Evolutionary conservation across 2,329 filamentous ascomycete genomes (phyloP).

Genomic region (Ambrosiella cleistominuta): DNA sequence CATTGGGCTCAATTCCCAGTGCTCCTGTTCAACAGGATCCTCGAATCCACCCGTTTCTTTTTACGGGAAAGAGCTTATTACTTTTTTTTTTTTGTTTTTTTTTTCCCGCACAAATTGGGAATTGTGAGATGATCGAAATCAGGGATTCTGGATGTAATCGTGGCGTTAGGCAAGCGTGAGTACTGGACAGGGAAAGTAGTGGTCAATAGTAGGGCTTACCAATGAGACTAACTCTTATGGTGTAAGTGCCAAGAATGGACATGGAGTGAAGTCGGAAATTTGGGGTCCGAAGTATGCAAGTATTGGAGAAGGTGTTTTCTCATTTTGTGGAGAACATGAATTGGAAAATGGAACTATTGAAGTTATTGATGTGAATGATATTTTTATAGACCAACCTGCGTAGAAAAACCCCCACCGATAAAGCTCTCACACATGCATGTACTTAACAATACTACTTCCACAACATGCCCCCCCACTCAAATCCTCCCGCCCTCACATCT

Average conservation of each 20-base stretch:
- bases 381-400: not conserved
- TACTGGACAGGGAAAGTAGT: not conserved
- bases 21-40: conserved; percentile 11
- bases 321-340: not conserved
- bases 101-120: not conserved
- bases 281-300: not conserved
- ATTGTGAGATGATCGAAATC: not conserved
- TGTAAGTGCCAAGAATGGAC: not conserved
- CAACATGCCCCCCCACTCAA: not conserved
- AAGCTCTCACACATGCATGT: not conserved
- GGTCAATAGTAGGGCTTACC: not conserved
- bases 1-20: conserved; percentile 16
- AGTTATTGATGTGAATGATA: not conserved
- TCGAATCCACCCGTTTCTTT: not conserved
- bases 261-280: not conserved
- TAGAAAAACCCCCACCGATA: not conserved
- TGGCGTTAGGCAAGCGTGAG: not conserved
- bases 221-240: no score
- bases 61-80: not conserved
- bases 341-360: not conserved
- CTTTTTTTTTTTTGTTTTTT: conserved; percentile 1
- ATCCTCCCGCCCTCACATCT: not conserved
- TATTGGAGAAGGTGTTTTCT: not conserved
- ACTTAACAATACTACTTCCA: no score
- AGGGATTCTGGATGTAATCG: not conserved